These are phyloP conservation scores for Solanum hybrid DNA, from an alignment of 305 asterid species.

Conservation along the genomic window DNA sequence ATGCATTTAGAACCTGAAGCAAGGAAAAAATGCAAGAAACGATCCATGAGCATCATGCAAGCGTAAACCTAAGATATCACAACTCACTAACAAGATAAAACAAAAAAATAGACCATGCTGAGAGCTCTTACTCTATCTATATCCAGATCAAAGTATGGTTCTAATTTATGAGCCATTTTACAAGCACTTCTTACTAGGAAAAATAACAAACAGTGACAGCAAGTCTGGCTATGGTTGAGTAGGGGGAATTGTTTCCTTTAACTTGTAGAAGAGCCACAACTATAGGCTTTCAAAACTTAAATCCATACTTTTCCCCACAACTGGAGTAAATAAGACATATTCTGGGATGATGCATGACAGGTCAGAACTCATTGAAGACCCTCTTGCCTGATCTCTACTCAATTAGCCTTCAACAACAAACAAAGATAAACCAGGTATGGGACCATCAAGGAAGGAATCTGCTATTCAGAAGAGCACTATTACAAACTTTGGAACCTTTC, in stretches of 20 bases:
- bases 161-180: not conserved
- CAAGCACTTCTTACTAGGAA: not conserved
- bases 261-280: not conserved
- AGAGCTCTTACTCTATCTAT: not conserved
- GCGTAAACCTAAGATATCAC: not conserved
- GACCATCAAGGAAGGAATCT: not conserved
- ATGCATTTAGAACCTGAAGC: slow-evolving; percentile 80
- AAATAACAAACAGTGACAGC: not conserved
- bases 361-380: not conserved
- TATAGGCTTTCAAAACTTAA: not conserved
- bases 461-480: not conserved
- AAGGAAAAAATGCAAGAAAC: slow-evolving; percentile 24
- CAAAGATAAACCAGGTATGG: not conserved
- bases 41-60: not conserved
- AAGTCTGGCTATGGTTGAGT: not conserved
- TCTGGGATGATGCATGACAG: not conserved
- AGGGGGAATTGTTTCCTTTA: not conserved
- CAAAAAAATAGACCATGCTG: not conserved
- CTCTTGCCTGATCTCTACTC: not conserved
- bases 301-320: not conserved
- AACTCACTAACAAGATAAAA: not conserved
- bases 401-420: not conserved
- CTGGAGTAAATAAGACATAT: not conserved
- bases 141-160: not conserved
- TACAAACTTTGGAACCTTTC: not conserved